Base-by-base conservation (phyloP, 2,329 filamentous ascomycete species). In the Fusarium zealandicum region DNA sequence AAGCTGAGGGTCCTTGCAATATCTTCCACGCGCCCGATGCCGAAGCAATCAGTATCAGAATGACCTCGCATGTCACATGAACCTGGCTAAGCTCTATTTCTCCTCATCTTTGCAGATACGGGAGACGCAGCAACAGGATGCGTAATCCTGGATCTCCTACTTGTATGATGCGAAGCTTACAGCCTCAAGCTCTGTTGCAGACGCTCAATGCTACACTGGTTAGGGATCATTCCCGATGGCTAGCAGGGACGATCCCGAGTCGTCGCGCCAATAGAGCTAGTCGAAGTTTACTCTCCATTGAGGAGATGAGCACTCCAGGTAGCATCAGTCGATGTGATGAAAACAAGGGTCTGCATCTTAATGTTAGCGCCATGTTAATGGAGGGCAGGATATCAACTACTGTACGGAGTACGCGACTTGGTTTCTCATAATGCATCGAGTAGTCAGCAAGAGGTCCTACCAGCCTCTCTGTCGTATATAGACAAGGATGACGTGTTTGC, bases 211-310 rank as follows among this genome's bases (percentile, higher is more conserved):
- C 18, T 30, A 25, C 13, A 31, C 17, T 38, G 13, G 31, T 16
- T n/a, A 37, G 36, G 32, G 33, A 38, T 48, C 50, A 17, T 36
- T 45, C 46, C 54, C 44, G 41, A 31, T 30, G 42, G 35, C n/a
- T 32, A 39, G 44, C 37, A 40, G 30, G 27, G 35, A 54, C 33
- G 25, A 18, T 50, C 37, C 37, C 32, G 22, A 50, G 37, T 45
- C 39, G 45, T 28, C 16, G 22, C 44, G 20, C 56, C 40, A 45
- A 40, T 42, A 39, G 45, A 46, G 17, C 46, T 59, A 62, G 59
- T 42, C 54, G 43, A 62, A 63, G 51, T 42, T 63, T 63, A 20
- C 36, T 62, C 31, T 22, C 38, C 35, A 54, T 32, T 47, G 59
- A 39, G 35, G 54, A 52, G 39, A 62, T 38, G 42, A 59, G 28